Evolutionary conservation across 352 stramenopile genomes (phyloP).

Genomic region (Thraustochytrium aureum): DNA sequence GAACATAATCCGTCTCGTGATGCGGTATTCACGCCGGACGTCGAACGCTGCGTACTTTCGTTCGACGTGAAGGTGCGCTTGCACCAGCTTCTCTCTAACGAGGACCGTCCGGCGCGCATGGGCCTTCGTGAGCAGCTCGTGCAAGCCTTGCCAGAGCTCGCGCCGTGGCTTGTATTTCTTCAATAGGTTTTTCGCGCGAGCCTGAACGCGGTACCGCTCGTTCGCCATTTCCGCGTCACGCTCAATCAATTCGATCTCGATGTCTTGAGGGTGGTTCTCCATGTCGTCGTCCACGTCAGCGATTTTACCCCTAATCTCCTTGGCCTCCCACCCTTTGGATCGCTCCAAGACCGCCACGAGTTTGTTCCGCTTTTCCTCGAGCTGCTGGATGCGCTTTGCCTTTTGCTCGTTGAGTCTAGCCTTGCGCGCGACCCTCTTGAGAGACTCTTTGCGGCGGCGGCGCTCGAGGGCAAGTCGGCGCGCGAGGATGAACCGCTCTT

Average conservation of each 20-base stretch:
- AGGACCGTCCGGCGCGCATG: background rate
- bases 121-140: background rate
- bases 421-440: background rate
- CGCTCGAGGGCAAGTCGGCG: background rate
- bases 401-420: background rate
- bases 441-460: background rate
- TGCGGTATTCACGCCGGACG: constrained; percentile 12
- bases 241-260: constrained; percentile 26
- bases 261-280: constrained; percentile 38
- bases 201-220: background rate
- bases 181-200: constrained; percentile 1
- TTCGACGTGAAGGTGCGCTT: constrained; percentile 31
- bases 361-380: constrained; percentile 16
- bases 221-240: background rate
- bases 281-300: constrained; percentile 6
- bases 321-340: constrained; percentile 19
- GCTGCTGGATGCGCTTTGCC: constrained; percentile 3
- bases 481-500: constrained; percentile 7
- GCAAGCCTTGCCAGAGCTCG: background rate
- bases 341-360: constrained; percentile 17
- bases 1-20: constrained; percentile 49
- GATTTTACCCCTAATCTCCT: background rate
- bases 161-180: background rate
- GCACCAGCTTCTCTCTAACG: background rate
- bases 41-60: background rate